These are phyloP conservation scores for Reticulascus tulasneorum DNA, from an alignment of 2,329 filamentous ascomycete genomes.

Conservation along the genomic window DNA sequence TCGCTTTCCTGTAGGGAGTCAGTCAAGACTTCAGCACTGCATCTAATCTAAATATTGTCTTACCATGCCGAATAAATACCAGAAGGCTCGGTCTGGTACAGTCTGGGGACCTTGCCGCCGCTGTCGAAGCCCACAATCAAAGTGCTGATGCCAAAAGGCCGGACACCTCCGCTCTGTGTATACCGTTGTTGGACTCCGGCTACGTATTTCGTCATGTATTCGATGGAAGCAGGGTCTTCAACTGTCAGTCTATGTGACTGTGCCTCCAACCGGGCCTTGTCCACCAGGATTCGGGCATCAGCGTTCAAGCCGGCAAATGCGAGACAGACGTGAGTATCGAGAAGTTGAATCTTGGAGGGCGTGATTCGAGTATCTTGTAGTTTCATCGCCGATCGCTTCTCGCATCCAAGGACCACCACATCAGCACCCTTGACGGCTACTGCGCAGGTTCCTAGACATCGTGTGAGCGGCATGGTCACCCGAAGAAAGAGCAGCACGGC, in stretches of 20 bases:
- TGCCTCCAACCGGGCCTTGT: conserved; percentile 95
- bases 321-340: conserved; percentile 94
- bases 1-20: conserved; percentile 75
- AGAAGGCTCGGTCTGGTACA: conserved; percentile 99
- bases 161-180: conserved; percentile 96
- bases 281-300: conserved; percentile 94
- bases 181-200: conserved; percentile 98
- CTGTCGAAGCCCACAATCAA: conserved; percentile 98
- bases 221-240: conserved; percentile 94
- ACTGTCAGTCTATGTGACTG: conserved; percentile 96
- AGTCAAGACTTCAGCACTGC: neutral
- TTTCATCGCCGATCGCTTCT: conserved; percentile 99
- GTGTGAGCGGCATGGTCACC: conserved; percentile 19
- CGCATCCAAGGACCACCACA: conserved; percentile 93
- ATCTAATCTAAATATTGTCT: neutral
- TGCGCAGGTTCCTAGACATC: conserved; percentile 77
- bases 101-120: conserved; percentile 77
- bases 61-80: conserved; percentile 99
- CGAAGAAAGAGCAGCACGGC: conserved; percentile 17
- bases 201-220: conserved; percentile 99
- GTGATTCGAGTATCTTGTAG: conserved; percentile 99
- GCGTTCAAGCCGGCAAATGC: conserved; percentile 97
- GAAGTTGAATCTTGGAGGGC: conserved; percentile 94
- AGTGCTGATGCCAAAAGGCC: conserved; percentile 92
- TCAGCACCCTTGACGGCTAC: conserved; percentile 94